These are phyloP conservation scores for Ceratocystis harringtonii DNA, from an alignment of 2,329 filamentous ascomycete species.

Conservation along the genomic window DNA sequence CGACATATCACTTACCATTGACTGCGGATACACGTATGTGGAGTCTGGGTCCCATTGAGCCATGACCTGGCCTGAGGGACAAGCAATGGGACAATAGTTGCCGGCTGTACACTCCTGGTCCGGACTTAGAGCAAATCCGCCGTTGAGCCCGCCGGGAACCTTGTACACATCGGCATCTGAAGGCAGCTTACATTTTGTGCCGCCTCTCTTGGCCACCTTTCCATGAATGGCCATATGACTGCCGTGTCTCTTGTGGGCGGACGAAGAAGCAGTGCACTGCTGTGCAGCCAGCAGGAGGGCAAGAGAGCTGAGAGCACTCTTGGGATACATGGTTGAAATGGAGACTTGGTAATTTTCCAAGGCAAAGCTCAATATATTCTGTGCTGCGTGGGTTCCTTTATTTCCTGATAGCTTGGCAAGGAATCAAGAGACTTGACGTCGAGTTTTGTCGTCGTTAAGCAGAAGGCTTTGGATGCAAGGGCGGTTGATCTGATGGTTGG, in stretches of 20 bases:
- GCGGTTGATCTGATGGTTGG: background rate
- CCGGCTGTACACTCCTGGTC: slow-evolving; percentile 53
- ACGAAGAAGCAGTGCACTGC: slow-evolving; percentile 9
- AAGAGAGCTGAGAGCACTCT: slow-evolving; percentile 22
- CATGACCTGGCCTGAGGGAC: slow-evolving; percentile 60
- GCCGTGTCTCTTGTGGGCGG: slow-evolving; percentile 7
- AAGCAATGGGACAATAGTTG: slow-evolving; percentile 62
- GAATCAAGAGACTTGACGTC: background rate
- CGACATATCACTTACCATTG: slow-evolving; percentile 43
- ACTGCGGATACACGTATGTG: slow-evolving; percentile 52
- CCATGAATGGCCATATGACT: slow-evolving; percentile 11
- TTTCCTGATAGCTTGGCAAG: background rate
- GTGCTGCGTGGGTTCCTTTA: background rate
- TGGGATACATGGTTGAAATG: slow-evolving; percentile 19
- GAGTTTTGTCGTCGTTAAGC: background rate
- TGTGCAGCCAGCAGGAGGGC: slow-evolving; percentile 19
- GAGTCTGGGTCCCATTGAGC: slow-evolving; percentile 63
- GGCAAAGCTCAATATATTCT: background rate
- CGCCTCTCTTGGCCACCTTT: slow-evolving; percentile 18
- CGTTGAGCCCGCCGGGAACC: slow-evolving; percentile 48
- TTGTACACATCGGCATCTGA: slow-evolving; percentile 49
- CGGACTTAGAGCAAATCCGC: slow-evolving; percentile 66
- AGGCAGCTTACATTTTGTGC: slow-evolving; percentile 46
- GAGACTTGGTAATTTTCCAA: background rate
- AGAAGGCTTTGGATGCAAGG: background rate